Evolutionary conservation across 768 basidiomycete species (phyloP).

Genomic region (Lactarius hatsudake): DNA sequence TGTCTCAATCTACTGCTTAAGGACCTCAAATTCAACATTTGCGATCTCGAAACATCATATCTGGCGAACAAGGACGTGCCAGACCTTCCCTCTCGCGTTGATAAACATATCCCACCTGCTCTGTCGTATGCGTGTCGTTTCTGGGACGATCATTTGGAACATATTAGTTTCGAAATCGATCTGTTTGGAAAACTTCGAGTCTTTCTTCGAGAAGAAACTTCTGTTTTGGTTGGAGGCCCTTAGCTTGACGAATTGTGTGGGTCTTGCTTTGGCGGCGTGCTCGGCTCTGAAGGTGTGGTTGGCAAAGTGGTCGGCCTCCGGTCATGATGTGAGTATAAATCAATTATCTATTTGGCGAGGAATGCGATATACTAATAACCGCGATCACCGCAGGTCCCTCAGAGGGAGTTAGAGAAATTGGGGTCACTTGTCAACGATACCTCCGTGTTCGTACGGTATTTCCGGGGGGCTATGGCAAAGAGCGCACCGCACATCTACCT

Average conservation of each 20-base stretch:
- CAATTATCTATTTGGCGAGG: neutral
- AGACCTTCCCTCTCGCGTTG: neutral
- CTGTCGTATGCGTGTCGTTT: conserved; percentile 3
- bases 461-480: neutral
- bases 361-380: neutral
- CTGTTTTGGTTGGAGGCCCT: conserved; percentile 9
- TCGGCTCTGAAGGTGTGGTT: neutral
- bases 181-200: neutral
- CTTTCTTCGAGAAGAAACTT: conserved; percentile 1
- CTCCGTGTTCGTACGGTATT: conserved; percentile 1
- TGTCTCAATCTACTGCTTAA: neutral
- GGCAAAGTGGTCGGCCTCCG: neutral
- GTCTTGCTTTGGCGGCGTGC: neutral
- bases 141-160: conserved; percentile 5
- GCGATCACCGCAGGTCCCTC: neutral
- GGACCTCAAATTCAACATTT: neutral
- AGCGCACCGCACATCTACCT: neutral
- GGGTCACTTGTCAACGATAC: neutral
- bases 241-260: neutral
- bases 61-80: neutral
- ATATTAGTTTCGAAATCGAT: neutral
- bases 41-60: conserved; percentile 1
- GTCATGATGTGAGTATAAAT: neutral
- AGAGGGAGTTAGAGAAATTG: neutral
- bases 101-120: neutral